Evolutionary conservation across 257 asterid species (phyloP), one percentile per base, ranked within the genome.

Genomic region (Capsicum rhomboideum): DNA sequence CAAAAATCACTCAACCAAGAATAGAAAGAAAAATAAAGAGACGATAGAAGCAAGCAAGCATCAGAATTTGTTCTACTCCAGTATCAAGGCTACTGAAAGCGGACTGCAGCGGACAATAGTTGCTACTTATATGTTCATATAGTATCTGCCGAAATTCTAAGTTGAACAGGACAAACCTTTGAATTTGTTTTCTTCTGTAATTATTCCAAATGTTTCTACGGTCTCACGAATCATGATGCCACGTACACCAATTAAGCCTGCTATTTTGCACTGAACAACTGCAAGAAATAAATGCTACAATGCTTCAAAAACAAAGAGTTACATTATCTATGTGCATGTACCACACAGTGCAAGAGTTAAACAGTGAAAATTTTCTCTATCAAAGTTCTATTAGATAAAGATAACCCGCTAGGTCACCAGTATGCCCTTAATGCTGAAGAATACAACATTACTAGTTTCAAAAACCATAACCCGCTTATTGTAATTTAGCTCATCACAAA

Each of bases 161-260:
- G 26, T 46, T 28, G 58, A 17, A 50, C 54, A 40, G 20, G 64
- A 68, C 69, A 40, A 59, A 96, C 99, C 99, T 90, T 87, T 87
- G 90, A 96, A 94, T 86, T 90, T 92, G 90, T 92, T 90, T 74
- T 96, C 97, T 89, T 88, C 87, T 61, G 94, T 88, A 83, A 96
- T 92, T 85, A 96, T 92, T 88, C 99, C 96, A 85, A 96, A 89
- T 83, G 98, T 92, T 88, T 96, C 97, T 80, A 90, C 89, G 87
- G 97, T 94, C 90, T 94, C 97, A 82, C 94, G 93, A 56, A 96
- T 85, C 93, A 96, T 90, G 89, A 96, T 91, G 87, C 99, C 99
- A 79, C 26, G 83, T 69, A 92, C 83, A 83, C 98, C 99, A 64
- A 79, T 67, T 75, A 90, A 86, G 86, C 90, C 78, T 75, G 74